Conservation (phyloP, 2,329 filamentous ascomycete species). For the Sporothrix euskadiensis region DNA sequence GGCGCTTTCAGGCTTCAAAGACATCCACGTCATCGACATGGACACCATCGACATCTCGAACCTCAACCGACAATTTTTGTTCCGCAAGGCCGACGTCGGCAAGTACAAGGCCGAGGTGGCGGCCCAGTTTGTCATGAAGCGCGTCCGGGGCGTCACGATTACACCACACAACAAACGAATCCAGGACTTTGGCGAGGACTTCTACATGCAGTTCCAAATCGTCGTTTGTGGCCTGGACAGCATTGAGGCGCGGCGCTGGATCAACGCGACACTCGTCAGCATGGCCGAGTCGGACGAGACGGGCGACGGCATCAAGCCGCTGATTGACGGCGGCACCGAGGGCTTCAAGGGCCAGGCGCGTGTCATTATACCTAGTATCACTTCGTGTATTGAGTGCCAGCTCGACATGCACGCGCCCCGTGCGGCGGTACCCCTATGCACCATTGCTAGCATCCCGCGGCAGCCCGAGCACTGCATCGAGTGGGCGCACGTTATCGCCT, state of each 20-base stretch:
- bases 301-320: constrained; percentile 82
- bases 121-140: constrained; percentile 83
- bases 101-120: constrained; percentile 93
- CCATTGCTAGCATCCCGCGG: constrained; percentile 90
- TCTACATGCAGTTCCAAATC: constrained; percentile 96
- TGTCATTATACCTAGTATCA: constrained; percentile 88
- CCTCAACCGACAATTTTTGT: constrained; percentile 95
- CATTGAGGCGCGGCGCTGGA: constrained; percentile 97
- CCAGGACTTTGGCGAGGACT: constrained; percentile 93
- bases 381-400: constrained; percentile 96
- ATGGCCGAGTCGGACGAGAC: constrained; percentile 68
- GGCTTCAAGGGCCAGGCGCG: constrained; percentile 96
- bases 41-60: constrained; percentile 99
- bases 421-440: constrained; percentile 94
- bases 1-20: constrained; percentile 89
- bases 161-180: constrained; percentile 93
- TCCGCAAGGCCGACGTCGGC: constrained; percentile 87
- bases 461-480: constrained; percentile 98
- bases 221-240: constrained; percentile 94
- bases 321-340: constrained; percentile 96
- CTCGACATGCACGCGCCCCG: constrained; percentile 98
- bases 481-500: constrained; percentile 98
- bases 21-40: constrained; percentile 99
- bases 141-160: constrained; percentile 88
- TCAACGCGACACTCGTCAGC: constrained; percentile 87